A percentile compares a stretch with the other conserved stretches of the same genome.
Evolutionary conservation across 2,329 filamentous ascomycete species (phyloP).

Genomic region (Penicillium decumbens): DNA sequence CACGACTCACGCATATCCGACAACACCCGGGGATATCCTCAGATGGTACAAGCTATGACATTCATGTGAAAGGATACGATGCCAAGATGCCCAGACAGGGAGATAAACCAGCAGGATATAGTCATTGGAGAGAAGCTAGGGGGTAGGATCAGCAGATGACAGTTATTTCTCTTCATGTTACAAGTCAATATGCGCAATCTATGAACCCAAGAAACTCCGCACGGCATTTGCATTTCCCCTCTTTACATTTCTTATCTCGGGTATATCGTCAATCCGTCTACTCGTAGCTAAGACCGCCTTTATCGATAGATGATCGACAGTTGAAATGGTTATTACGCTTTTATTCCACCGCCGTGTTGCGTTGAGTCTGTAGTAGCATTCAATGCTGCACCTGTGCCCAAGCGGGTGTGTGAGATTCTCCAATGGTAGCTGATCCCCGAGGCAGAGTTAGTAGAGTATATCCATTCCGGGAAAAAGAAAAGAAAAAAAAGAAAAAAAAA

Average conservation of each 20-base stretch:
- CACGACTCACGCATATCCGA: neutral
- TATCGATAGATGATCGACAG: neutral
- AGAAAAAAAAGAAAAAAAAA: neutral
- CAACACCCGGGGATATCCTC: neutral
- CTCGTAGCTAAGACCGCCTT: too few species aligned
- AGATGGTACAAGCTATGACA: neutral
- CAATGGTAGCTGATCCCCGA: neutral
- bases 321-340: neutral
- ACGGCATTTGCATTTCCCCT: neutral
- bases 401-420: neutral
- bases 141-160: neutral
- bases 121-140: neutral
- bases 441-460: neutral
- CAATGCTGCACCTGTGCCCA: neutral
- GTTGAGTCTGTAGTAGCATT: neutral
- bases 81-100: neutral
- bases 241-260: neutral
- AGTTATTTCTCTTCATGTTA: neutral
- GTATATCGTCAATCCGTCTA: neutral
- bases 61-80: neutral
- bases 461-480: too few species aligned
- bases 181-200: neutral
- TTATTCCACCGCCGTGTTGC: neutral
- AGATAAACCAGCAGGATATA: neutral
- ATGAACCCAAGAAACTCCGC: neutral